Evolutionary conservation across 2,329 filamentous ascomycete genomes (phyloP), one percentile per base, ranked within the genome.

Genomic region (Xylaria sp.): DNA sequence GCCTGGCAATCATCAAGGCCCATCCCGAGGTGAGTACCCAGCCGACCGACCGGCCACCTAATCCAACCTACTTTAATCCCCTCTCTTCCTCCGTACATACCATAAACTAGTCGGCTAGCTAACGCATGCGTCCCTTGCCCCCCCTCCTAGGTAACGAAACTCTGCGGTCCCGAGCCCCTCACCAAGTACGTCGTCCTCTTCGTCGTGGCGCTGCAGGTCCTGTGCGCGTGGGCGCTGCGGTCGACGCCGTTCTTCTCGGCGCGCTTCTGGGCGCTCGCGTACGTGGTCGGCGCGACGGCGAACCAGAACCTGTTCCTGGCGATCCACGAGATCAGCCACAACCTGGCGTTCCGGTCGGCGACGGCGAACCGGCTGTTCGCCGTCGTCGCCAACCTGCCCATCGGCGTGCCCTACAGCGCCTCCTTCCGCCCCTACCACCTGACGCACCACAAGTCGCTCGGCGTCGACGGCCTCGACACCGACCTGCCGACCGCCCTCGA

Each of bases 261-360:
- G 83, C 85, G 81, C 61, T 97, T 95, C 78, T 88, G 95, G 80
- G 80, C 88, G 51, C 89, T 92, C 0, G 92, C 91, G 60, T 99
- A 99, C 75, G 77, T 96, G 50, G 81, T 99, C 59, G 94, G 94
- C 52, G 94, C 94, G 24, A 97, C 94, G 0, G 87, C 93, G 50
- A 99, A 97, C 79, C 94, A 99, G 80, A 99, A 99, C 74, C 84
- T 97, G 46, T 99, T 99, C 78, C 86, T 99, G 39, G 92, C 94
- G 54, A 99, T 99, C 69, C 94, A 99, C 77, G 94, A 99, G 76
- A 97, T 99, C 72, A 96, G 91, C 16, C 94, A 99, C 77, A 99
- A 99, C 71, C 81, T 99, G 59, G 94, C 93, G 34, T 97, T 97
- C 80, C 86, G 85, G 63, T 92, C 86, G 21, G 82, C 90, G 1